Percentiles rank a stretch among this genome's conserved stretches.
phyloP scores from a whole-genome alignment of 1,284 basidiomycete species.

The Trichosporon ovoides region DNA sequence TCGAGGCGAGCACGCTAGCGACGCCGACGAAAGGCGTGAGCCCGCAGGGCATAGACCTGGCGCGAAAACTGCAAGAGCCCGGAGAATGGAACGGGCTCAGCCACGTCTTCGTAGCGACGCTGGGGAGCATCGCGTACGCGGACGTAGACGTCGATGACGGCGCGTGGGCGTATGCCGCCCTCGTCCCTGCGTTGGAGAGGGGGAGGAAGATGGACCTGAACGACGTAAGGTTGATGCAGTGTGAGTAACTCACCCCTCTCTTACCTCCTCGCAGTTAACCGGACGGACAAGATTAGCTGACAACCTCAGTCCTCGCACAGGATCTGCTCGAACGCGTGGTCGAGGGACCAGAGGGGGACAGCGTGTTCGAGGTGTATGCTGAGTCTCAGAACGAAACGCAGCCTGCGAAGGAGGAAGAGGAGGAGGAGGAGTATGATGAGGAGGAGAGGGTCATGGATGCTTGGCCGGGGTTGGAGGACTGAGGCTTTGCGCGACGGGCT shows the following conservation, averaged over 20 bases:
- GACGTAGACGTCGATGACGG: conserved; percentile 51
- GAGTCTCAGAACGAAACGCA: background rate
- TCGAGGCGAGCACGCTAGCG: background rate
- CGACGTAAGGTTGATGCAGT: conserved; percentile 32
- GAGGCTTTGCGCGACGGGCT: too few relatives aligned
- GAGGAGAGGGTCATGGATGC: conserved; percentile 14
- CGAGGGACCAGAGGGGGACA: conserved; percentile 65
- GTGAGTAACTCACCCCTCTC: too few relatives aligned
- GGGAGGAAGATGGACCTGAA: conserved; percentile 1
- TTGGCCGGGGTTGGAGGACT: background rate
- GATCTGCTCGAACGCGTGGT: conserved; percentile 66
- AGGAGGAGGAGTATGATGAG: conserved; percentile 16
- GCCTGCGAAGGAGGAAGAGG: background rate
- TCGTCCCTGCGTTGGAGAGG: background rate
- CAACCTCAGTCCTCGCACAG: conserved; percentile 58
- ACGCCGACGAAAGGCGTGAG: background rate
- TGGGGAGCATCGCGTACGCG: conserved; percentile 68
- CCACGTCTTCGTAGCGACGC: conserved; percentile 68
- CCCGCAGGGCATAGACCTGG: conserved; percentile 35
- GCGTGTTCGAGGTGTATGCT: conserved; percentile 62
- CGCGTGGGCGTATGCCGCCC: conserved; percentile 1
- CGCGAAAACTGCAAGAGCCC: conserved; percentile 20
- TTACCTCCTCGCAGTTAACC: background rate
- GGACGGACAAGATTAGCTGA: background rate
- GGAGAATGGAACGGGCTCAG: conserved; percentile 59